A percentile compares a stretch with the other conserved stretches of the same genome.
phyloP scores from a whole-genome alignment of 768 basidiomycete species.

The Collybiopsis luxurians region DNA sequence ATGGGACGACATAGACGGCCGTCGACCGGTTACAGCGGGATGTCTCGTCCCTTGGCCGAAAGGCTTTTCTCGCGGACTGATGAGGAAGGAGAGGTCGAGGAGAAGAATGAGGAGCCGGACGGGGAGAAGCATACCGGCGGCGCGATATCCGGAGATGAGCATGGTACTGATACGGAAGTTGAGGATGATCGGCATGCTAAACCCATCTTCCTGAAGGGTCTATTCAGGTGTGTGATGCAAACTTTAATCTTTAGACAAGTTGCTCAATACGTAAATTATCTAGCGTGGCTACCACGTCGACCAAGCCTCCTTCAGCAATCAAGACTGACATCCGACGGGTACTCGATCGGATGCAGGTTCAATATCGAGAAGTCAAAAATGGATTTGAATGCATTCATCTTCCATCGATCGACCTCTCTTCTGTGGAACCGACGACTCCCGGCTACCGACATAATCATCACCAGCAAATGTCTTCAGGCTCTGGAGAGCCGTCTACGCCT shows the following conservation, averaged over 20 bases:
- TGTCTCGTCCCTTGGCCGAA: conserved; percentile 35
- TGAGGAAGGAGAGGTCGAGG: conserved; percentile 43
- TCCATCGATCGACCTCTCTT: conserved; percentile 89
- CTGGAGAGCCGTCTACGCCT: conserved; percentile 48
- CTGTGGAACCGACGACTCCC: conserved; percentile 42
- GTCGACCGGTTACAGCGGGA: conserved; percentile 58
- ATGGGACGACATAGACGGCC: conserved; percentile 69
- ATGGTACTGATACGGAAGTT: conserved; percentile 45
- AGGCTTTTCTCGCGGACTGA: conserved; percentile 49
- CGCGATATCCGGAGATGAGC: conserved; percentile 30
- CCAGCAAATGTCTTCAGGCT: conserved; percentile 44
- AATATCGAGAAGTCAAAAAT: conserved; percentile 84
- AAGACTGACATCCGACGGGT: conserved; percentile 84
- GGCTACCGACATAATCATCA: conserved; percentile 23
- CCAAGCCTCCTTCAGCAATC: conserved; percentile 77
- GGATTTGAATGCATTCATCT: conserved; percentile 97
- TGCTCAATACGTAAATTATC: no score
- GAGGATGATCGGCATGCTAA: conserved; percentile 79
- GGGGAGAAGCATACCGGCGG: conserved; percentile 23
- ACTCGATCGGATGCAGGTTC: conserved; percentile 92
- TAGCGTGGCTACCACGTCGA: conserved; percentile 94
- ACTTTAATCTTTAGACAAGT: conserved; percentile 7
- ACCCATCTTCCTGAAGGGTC: conserved; percentile 91
- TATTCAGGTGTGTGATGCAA: conserved; percentile 71
- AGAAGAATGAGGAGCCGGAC: conserved; percentile 28